These are phyloP conservation scores for Xylaria nigripes DNA, from an alignment of 495 filamentous ascomycete genomes.

Conservation along the genomic window DNA sequence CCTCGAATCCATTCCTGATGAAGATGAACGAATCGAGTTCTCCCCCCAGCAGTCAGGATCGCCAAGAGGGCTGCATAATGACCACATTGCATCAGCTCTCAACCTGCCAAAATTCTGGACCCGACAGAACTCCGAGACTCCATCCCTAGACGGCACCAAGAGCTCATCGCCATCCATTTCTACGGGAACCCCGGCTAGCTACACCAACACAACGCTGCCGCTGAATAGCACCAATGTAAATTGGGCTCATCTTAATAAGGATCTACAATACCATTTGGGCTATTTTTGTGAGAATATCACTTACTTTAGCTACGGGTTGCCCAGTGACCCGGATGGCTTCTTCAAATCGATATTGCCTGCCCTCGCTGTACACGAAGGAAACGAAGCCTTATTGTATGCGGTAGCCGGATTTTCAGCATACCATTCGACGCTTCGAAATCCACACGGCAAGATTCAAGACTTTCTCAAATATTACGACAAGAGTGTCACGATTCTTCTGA, in stretches of 20 bases:
- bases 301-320: slow-evolving; percentile 72
- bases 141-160: slow-evolving; percentile 41
- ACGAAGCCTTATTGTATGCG: slow-evolving; percentile 76
- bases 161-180: slow-evolving; percentile 44
- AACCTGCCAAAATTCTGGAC: slow-evolving; percentile 24
- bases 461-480: slow-evolving; percentile 89
- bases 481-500: slow-evolving; percentile 67
- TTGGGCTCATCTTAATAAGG: slow-evolving; percentile 50
- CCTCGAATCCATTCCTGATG: slow-evolving; percentile 58
- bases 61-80: slow-evolving; percentile 31
- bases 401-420: slow-evolving; percentile 89
- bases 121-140: slow-evolving; percentile 44
- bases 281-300: slow-evolving; percentile 70
- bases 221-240: slow-evolving; percentile 22
- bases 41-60: slow-evolving; percentile 30
- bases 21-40: slow-evolving; percentile 42
- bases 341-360: slow-evolving; percentile 62
- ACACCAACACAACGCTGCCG: slow-evolving; percentile 24
- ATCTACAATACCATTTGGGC: slow-evolving; percentile 68
- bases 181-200: slow-evolving; percentile 27
- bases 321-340: slow-evolving; percentile 58
- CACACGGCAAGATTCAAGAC: slow-evolving; percentile 61
- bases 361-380: slow-evolving; percentile 56
- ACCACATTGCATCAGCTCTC: slow-evolving; percentile 37
- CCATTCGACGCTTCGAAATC: slow-evolving; percentile 62